Conservation (phyloP, 1,139 yeast species). For the Protomyces gravidus region DNA sequence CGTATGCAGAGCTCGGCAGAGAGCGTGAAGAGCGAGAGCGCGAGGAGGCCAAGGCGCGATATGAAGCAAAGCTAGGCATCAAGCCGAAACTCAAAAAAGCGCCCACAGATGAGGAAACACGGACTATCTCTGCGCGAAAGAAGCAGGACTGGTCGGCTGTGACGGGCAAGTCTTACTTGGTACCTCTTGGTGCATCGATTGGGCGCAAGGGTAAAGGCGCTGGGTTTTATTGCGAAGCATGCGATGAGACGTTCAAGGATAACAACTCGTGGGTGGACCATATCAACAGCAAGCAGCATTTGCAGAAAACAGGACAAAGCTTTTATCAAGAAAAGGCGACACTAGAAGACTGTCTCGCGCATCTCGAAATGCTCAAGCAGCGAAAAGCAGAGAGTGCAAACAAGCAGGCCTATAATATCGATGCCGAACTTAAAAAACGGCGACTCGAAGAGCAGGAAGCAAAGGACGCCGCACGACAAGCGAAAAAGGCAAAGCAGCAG, state of each 20-base stretch:
- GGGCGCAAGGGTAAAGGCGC: conserved; percentile 59
- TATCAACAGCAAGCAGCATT: conserved; percentile 56
- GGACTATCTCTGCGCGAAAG: conserved; percentile 38
- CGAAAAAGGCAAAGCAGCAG: conserved; percentile 37
- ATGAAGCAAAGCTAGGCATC: conserved; percentile 26
- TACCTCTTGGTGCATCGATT: conserved; percentile 46
- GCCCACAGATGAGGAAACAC: conserved; percentile 31
- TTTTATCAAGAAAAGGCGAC: conserved; percentile 40
- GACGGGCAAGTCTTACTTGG: conserved; percentile 49
- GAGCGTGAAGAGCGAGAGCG: conserved; percentile 28
- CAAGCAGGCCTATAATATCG: conserved; percentile 46
- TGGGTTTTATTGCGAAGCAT: conserved; percentile 78
- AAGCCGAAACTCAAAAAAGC: conserved; percentile 9
- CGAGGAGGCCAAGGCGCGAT: conserved; percentile 23
- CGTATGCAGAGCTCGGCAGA: conserved; percentile 25
- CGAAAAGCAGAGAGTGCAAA: conserved; percentile 40
- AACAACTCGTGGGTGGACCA: conserved; percentile 78
- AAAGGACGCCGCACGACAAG: conserved; percentile 37
- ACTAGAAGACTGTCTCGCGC: conserved; percentile 41
- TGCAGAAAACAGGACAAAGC: conserved; percentile 39
- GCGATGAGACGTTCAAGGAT: conserved; percentile 76
- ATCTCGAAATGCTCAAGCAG: conserved; percentile 41
- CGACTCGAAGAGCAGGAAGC: conserved; percentile 35
- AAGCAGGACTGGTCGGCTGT: conserved; percentile 24
- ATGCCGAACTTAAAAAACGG: conserved; percentile 43